Percentiles rank a stretch among this genome's conserved stretches.
phyloP scores from a whole-genome alignment of 768 basidiomycete genomes.

The Ephemerocybe angulata region DNA sequence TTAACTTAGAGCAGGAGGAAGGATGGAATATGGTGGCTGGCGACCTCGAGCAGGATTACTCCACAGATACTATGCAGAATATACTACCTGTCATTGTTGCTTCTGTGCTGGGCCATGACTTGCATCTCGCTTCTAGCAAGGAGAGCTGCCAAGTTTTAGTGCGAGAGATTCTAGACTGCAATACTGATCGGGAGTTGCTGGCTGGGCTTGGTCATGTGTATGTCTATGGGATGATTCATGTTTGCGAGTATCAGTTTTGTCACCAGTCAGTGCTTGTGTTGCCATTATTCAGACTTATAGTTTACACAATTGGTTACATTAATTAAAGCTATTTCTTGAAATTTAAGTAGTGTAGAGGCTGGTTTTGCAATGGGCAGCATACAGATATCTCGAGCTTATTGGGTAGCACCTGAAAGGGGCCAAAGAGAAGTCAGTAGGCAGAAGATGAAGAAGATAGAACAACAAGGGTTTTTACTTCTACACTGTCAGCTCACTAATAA shows the following conservation, averaged over 20 bases:
- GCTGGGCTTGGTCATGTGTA: constrained; percentile 2
- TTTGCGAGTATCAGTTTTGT: neutral
- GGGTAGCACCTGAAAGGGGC: too few species aligned
- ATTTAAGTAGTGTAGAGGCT: too few species aligned
- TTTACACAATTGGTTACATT: too few species aligned
- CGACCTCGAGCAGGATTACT: neutral
- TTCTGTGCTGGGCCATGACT: neutral
- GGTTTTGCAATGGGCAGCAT: too few species aligned
- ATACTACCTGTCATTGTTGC: neutral
- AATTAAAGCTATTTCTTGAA: too few species aligned
- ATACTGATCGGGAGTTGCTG: neutral
- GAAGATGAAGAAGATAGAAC: too few species aligned
- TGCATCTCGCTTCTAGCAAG: neutral
- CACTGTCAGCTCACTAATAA: too few species aligned
- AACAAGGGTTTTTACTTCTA: too few species aligned
- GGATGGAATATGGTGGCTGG: neutral
- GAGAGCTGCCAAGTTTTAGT: neutral
- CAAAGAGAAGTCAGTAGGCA: too few species aligned
- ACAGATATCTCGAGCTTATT: too few species aligned
- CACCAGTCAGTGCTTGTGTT: too few species aligned
- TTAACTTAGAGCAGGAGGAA: neutral
- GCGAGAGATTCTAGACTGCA: neutral
- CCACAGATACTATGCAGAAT: neutral
- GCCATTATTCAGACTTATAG: too few species aligned
- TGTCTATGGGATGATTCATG: neutral